Evolutionary conservation across 768 basidiomycete species (phyloP).

Genomic region (Sarcomyxa edulis): DNA sequence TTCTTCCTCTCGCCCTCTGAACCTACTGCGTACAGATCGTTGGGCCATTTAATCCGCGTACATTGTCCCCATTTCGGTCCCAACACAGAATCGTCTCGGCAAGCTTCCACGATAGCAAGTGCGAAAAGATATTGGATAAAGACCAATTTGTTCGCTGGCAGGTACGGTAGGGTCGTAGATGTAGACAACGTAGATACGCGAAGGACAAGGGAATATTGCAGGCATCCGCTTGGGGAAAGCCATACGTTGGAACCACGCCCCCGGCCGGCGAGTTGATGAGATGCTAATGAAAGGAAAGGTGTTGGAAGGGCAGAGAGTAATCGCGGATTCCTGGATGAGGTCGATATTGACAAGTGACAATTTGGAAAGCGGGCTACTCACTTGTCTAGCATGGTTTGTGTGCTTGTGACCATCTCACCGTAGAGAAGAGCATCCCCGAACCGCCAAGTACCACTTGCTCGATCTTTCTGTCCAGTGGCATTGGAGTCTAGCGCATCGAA

Average conservation of each 20-base stretch:
- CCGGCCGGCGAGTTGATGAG: slow-evolving; percentile 81
- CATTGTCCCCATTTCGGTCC: slow-evolving; percentile 41
- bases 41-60: slow-evolving; percentile 93
- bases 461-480: slow-evolving; percentile 16
- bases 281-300: slow-evolving; percentile 79
- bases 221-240: slow-evolving; percentile 89
- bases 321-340: slow-evolving; percentile 58
- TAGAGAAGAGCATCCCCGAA: slow-evolving; percentile 81
- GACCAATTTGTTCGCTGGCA: slow-evolving; percentile 68
- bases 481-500: slow-evolving; percentile 48
- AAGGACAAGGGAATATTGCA: slow-evolving; percentile 76
- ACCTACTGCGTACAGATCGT: slow-evolving; percentile 81
- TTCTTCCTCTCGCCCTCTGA: slow-evolving; percentile 59
- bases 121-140: slow-evolving; percentile 93
- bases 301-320: slow-evolving; percentile 65
- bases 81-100: slow-evolving; percentile 53
- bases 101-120: slow-evolving; percentile 85
- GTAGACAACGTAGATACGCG: too few species aligned
- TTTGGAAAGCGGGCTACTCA: slow-evolving; percentile 32
- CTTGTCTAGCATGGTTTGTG: slow-evolving; percentile 94
- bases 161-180: slow-evolving; percentile 33
- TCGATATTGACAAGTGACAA: background rate
- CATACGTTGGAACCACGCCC: slow-evolving; percentile 88
- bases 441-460: too few species aligned
- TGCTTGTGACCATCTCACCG: slow-evolving; percentile 87